Base-by-base conservation (phyloP, 192 early-diverging fungal species). In the Podila horticola region DNA sequence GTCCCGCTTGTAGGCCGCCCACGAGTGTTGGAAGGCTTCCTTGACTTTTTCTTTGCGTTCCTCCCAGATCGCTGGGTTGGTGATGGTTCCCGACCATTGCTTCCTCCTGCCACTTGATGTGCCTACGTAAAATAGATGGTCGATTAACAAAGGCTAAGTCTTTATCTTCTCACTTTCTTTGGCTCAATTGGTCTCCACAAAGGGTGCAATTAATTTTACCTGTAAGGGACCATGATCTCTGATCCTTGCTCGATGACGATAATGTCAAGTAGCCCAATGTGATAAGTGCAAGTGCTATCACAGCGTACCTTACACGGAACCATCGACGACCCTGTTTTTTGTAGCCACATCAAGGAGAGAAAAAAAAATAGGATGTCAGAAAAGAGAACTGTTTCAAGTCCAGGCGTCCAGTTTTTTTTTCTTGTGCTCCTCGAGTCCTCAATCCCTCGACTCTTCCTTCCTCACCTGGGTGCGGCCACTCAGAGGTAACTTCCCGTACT, bases 1-100 rank as follows among this genome's bases (percentile, higher is more conserved):
- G 69, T 94, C 90, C 20, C 79, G 79, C n/a, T 81, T 69, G 62
- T 98, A 98, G 0, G 92, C 93, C 12, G 86, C 82, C 95, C 94
- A 96, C n/a, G 93, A 87, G 64, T 93, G 82, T 41, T 90, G 86
- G 62, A 96, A 93, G 4, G 95, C 94, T 1, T 73, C 83, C 24
- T 85, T 86, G 15, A 97, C 93, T 28, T 72, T 72, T 12, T 87
- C 29, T 38, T 88, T 88, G 36, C 93, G 88, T 30, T 83, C 81
- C 4, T 86, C 85, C 75, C 90, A 87, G 26, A 73, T 19, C 19
- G 50, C 34, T 33, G 50, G 19, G 19, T 51, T 66, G 64, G 41
- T 20, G 8, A 13, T 62, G 13, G 33, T 33, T 28, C 26, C 62
- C 7, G 62, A 33, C 24, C 60, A 62, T 57, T 26, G 55, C 19